Evolutionary conservation across 2,329 filamentous ascomycete genomes (phyloP), one percentile per base, ranked within the genome.

Genomic region (Fusarium oxysporum): DNA sequence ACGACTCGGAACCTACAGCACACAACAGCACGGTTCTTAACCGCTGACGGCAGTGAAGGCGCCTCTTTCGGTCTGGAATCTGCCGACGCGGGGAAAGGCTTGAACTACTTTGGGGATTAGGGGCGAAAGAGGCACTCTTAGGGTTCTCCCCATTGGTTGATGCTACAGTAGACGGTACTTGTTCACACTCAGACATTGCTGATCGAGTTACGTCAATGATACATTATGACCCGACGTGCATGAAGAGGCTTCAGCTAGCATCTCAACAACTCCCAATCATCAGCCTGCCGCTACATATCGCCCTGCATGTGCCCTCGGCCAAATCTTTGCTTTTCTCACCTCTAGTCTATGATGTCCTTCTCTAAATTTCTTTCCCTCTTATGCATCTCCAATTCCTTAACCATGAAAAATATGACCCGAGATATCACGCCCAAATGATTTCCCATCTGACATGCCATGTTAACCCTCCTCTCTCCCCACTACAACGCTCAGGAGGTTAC

Each of bases 401-500:
- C 21, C 51, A 73, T 73, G 70, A 56, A 73, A 71, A 53, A 57
- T 53, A 57, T 50, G 40, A 60, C n/a, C 70, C 61, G 54, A 40
- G n/a, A 50, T 37, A 47, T 32, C 41, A 19, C 51, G 35, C 12
- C 62, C 48, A 41, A 17, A 71, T 73, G 70, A 63, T 41, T 44
- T 19, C 32, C 19, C 45, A 28, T 13, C 32, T 65, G 44, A 38
- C 43, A 66, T 74, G 71, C 61, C 59, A 77, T 77, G 76, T 70
- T 70, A 45, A 76, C 74, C 25, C 74, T 78, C 58, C 60, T 78
- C 38, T 71, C 76, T 33, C 72, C 74, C 11, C 54, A 78, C 48
- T 78, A 63, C 61, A 68, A 69, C 17, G 45, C 53, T 33, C 65
- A 76, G 50, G 43, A 57, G 23, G 76, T 77, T 25, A 78, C 76